Base-by-base conservation (phyloP, 2,329 filamentous ascomycete genomes). In the Alternaria panax region DNA sequence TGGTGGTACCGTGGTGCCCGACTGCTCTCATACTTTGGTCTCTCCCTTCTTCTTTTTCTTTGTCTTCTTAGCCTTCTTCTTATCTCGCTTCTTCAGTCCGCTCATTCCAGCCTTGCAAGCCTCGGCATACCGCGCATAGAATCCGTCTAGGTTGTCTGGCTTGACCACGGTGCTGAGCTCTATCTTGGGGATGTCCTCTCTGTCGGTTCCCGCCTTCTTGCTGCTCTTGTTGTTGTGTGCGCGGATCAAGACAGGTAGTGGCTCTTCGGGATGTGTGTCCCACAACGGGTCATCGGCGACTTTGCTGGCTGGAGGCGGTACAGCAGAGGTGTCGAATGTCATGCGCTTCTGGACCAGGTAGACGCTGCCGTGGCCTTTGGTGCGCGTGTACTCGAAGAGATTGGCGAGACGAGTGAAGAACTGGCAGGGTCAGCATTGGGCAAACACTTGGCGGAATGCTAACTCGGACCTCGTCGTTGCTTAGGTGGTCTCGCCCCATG, bases 61-160 rank as follows among this genome's bases (percentile, higher is more conserved):
- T 76, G 91, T 92, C 82, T 86, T 87, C 81, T 90, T 91, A 67
- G 89, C 88, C 85, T 92, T 94, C 79, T 90, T 96, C 74, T 93
- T 87, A 80, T 98, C 94, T 68, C 95, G 86, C 75, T 96, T 97
- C 87, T 97, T 98, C 80, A 99, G 76, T 7, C 90, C 89, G 48
- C 86, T 85, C 93, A 98, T 97, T 6, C 93, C 92, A 0, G 85
- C 82, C 82, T 96, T 97, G 80, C 93, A 97, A 3, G 93, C 85
- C 68, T 98, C 95, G 22, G 93, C 93, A 81, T 98, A 99, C 51
- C 87, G 85, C 28, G 83, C 81, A 77, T 93, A 99, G 75, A 99
- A 99, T 0, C 78, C 82, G 54, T 96, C 93, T 11, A 98, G 78
- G 5, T 90, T 87, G 58, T 89, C 87, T 1, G 90, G 87, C 55